These are phyloP conservation scores for Diaporthe eres DNA, from an alignment of 2,329 filamentous ascomycete species.

Conservation along the genomic window DNA sequence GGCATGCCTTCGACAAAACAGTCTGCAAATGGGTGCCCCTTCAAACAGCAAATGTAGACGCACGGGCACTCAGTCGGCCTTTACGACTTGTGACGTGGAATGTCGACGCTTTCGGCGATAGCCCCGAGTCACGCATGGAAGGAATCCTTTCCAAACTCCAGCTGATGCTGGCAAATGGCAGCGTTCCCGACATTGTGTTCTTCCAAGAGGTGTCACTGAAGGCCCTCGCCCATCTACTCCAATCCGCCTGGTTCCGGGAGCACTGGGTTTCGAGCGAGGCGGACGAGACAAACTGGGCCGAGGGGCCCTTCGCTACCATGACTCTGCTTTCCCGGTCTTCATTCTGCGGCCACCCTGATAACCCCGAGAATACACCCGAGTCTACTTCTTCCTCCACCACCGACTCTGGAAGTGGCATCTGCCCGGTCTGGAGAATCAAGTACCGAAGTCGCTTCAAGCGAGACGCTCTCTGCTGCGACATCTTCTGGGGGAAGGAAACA, in stretches of 20 bases:
- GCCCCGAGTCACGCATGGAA: slow-evolving; percentile 44
- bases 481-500: slow-evolving; percentile 43
- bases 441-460: slow-evolving; percentile 51
- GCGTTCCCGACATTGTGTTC: slow-evolving; percentile 51
- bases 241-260: slow-evolving; percentile 46
- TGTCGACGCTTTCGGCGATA: slow-evolving; percentile 46
- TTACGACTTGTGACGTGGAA: slow-evolving; percentile 50
- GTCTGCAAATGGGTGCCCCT: background rate
- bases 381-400: background rate
- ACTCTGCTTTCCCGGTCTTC: slow-evolving; percentile 47
- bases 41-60: background rate
- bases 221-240: slow-evolving; percentile 47
- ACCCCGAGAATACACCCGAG: background rate
- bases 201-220: slow-evolving; percentile 52
- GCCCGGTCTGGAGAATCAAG: slow-evolving; percentile 51
- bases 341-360: background rate
- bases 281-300: slow-evolving; percentile 45
- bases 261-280: slow-evolving; percentile 51
- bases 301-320: slow-evolving; percentile 47
- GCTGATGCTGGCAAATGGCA: background rate
- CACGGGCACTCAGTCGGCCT: background rate
- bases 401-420: background rate
- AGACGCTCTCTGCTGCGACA: slow-evolving; percentile 54
- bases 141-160: slow-evolving; percentile 48
- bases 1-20: slow-evolving; percentile 11